Percentiles rank a stretch among this genome's conserved stretches.
These are phyloP conservation scores for Oryza coarctata DNA, from an alignment of 176 grass and related monocot genomes.

Conservation along the genomic window DNA sequence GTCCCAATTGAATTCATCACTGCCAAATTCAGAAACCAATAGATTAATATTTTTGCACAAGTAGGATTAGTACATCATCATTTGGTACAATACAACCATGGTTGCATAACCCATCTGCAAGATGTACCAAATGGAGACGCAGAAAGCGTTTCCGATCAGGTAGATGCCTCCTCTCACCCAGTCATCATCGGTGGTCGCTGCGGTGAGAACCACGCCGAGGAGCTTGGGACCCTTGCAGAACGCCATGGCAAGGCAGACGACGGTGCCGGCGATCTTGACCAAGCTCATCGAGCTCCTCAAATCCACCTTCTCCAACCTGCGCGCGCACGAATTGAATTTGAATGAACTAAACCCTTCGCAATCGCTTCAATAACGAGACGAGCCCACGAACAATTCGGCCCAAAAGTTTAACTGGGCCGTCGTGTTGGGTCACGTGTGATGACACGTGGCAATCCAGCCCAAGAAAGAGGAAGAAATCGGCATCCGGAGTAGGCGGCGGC, in stretches of 20 bases:
- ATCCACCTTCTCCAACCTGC: slow-evolving; percentile 58
- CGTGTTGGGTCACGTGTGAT: background rate
- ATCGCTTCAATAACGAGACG: background rate
- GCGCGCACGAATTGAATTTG: background rate
- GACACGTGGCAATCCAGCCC: background rate
- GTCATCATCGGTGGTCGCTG: background rate
- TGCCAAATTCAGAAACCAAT: background rate
- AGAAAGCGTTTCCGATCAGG: slow-evolving; percentile 42
- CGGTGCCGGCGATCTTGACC: slow-evolving; percentile 57
- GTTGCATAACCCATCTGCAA: slow-evolving; percentile 43
- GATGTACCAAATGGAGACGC: slow-evolving; percentile 65
- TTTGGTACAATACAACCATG: background rate
- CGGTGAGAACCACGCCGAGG: background rate
- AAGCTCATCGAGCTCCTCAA: slow-evolving; percentile 39
- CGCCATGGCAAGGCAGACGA: slow-evolving; percentile 61
- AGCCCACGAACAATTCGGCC: background rate
- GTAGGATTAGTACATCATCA: background rate
- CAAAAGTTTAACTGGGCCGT: background rate
- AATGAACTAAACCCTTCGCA: background rate
- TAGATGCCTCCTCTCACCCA: slow-evolving; percentile 57
- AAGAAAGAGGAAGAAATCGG: background rate
- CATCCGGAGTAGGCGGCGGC: background rate
- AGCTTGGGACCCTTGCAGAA: slow-evolving; percentile 64
- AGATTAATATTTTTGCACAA: background rate
- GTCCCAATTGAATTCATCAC: background rate